Percentiles rank a stretch among this genome's conserved stretches.
Conservation (phyloP, 2,329 filamentous ascomycete genomes). For the Aspergillus latus region DNA sequence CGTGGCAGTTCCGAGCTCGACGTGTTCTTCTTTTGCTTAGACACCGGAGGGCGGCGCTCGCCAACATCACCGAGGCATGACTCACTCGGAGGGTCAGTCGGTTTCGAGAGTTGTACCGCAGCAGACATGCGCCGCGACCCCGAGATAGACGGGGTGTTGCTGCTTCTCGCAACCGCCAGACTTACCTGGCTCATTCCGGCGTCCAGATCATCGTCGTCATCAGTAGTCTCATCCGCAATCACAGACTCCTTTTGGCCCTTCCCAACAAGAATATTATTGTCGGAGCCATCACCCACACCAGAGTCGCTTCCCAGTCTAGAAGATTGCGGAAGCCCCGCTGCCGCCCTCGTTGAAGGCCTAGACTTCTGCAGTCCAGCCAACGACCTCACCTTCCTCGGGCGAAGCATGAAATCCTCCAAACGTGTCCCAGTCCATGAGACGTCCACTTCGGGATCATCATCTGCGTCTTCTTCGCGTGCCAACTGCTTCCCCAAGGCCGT, state of each 20-base stretch:
- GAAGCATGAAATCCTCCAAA: conserved; percentile 48
- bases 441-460: conserved; percentile 30
- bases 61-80: not conserved
- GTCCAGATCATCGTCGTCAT: conserved; percentile 37
- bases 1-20: not conserved
- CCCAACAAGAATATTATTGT: not conserved
- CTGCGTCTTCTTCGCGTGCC: conserved; percentile 20
- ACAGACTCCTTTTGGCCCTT: conserved; percentile 1
- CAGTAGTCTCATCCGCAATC: conserved; percentile 26
- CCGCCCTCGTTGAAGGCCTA: conserved; percentile 47
- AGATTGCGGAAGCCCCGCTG: conserved; percentile 42
- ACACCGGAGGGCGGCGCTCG: not conserved
- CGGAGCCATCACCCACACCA: not conserved
- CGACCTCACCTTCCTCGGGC: conserved; percentile 37
- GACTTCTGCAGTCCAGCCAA: conserved; percentile 43
- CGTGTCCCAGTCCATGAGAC: conserved; percentile 48
- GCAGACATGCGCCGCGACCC: not conserved
- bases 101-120: not conserved
- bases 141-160: not conserved
- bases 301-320: conserved; percentile 1
- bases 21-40: not conserved
- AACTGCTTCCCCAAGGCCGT: conserved; percentile 21
- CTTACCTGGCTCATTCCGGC: conserved; percentile 15
- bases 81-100: not conserved
- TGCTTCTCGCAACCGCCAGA: not conserved